A percentile compares a stretch with the other conserved stretches of the same genome.
Conservation (phyloP, 148 eudicot species). For the Oxyria digyna region DNA sequence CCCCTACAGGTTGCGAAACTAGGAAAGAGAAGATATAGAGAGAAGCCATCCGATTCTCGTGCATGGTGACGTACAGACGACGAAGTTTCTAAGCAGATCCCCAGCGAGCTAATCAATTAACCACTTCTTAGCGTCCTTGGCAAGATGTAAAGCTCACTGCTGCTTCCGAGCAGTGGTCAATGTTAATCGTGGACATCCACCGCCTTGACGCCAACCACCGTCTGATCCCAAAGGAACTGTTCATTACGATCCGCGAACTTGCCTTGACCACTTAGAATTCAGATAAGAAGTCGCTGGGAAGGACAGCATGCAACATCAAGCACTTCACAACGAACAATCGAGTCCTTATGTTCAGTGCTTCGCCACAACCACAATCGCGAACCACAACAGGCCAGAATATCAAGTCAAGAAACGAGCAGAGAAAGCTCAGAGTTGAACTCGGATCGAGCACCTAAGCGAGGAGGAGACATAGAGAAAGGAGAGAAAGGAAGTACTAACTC, state of each 20-base stretch:
- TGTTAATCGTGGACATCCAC: not conserved
- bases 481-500: slow-evolving; percentile 9
- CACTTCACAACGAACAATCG: slow-evolving; percentile 2
- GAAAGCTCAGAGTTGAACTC: not conserved
- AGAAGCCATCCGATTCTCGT: not conserved
- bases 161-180: not conserved
- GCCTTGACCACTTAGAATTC: not conserved
- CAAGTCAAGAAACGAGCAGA: not conserved
- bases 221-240: not conserved
- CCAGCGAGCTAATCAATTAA: not conserved
- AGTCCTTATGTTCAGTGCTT: not conserved
- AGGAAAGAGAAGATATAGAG: slow-evolving; percentile 1
- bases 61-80: slow-evolving; percentile 9
- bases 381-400: not conserved
- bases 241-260: not conserved
- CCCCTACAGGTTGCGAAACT: not conserved
- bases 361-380: not conserved
- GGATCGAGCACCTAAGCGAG: not conserved
- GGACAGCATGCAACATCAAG: slow-evolving; percentile 6
- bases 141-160: not conserved
- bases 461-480: not conserved
- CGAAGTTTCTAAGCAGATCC: slow-evolving; percentile 4
- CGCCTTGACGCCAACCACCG: not conserved
- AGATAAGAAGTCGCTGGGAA: not conserved
- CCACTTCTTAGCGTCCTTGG: not conserved